Base-by-base conservation (phyloP, 805 yeast genomes). In the Saccharomycopsis malanga region DNA sequence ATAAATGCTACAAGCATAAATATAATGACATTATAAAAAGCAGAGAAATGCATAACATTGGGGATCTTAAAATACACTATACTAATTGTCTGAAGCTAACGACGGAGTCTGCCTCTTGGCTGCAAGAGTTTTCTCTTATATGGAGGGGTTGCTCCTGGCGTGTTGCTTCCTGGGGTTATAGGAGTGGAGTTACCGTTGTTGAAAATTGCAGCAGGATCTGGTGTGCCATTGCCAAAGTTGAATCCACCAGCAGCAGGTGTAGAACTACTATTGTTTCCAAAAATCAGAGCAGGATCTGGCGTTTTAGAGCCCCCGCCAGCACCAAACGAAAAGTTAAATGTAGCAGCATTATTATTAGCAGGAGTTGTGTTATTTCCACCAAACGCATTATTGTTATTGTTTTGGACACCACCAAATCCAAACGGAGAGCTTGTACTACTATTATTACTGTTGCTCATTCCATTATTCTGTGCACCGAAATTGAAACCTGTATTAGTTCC, bases 381-480 rank as follows among this genome's bases (percentile, higher is more conserved):
- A 27, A 41, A 41, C 4, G 36, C 34, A 10, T 24, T 41, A 25
- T 10, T 22, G 42, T 36, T 21, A 18, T 25, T 39, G 41, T 25
- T 37, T 24, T 12, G n/a, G 15, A n/a, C 21, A 29, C 43, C 43
- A 39, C 36, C 36, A 32, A 32, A 32, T 32, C 18, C 12, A n/a
- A 32, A 32, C 6, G 36, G 36, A n/a, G 18, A 10, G 7, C 18
- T 10, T n/a, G 36, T 5, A 7, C 36, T 18, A 32, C 18, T n/a
- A 32, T 9, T n/a, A n/a, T 32, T 32, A n/a, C 15, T 32, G 15
- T 9, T 5, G 5, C 17, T n/a, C 9, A 18, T 18, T 9, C 18
- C 36, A 27, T 7, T 27, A 27, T 27, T 27, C 30, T 7, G 12
- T 9, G 10, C n/a, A 7, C 40, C 40, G 20, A 37, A 37, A n/a